Evolutionary conservation across 345 rosid genomes (phyloP), one percentile per base, ranked within the genome.

Genomic region (Pugionium cornutum): DNA sequence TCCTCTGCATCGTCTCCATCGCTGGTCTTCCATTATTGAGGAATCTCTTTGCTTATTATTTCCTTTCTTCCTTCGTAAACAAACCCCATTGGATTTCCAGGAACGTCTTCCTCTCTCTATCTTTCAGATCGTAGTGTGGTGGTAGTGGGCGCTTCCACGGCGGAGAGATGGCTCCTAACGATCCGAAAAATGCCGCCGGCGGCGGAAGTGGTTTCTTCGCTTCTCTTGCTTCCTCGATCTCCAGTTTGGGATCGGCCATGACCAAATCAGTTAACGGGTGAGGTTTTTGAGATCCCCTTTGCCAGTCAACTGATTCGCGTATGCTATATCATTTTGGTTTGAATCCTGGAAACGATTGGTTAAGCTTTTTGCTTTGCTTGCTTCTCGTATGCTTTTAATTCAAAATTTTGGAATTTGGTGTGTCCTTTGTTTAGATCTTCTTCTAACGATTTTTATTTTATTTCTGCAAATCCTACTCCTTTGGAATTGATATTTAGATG

Each of bases 241-340:
- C 98, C 65, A 92, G 64, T 82, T 62, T 92, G 46, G 77, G 96
- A 7, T 80, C 76, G 62, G 88, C 86, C 61, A 82, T 92, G 96
- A 67, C 84, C 80, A 92, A 89, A 86, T 92, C 98, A 58, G 98
- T 92, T 78, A 87, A 84, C 68, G 96, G 97, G 97, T 92, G 73
- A 64, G 71, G 58, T 67, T 66, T 52, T 53, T 45, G 35, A 62
- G 79, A 82, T 79, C 79, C 67, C 4, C 7, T 56, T 58, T 18
- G 9, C 65, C 65, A 42, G 31, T 54, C 62, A 26, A 45, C 39
- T 43, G 50, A 62, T 70, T 62, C 18, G 3, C 26, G 39, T 63
- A 46, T 47, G 44, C 32, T 46, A 32, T 35, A 5, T 47, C 55
- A 2, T 0, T 63, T 33, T 53, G 2, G 4, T 49, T 40, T 34